A percentile compares a stretch with the other conserved stretches of the same genome.
These are phyloP conservation scores for Calocera cornea DNA, from an alignment of 768 basidiomycete genomes.

Conservation along the genomic window DNA sequence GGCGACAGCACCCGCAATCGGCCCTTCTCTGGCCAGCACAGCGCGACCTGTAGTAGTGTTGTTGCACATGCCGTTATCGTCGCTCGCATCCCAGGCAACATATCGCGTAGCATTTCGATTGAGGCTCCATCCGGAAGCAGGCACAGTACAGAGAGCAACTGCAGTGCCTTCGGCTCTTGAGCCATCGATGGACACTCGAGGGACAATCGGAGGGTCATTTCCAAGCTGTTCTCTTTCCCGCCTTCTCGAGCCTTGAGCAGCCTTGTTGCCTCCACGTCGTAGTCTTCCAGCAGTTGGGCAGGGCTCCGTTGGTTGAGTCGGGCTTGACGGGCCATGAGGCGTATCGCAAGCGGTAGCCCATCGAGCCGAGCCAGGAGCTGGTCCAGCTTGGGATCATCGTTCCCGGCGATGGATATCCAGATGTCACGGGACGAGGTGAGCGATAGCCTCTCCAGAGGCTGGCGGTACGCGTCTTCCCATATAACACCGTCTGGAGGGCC, in stretches of 20 bases:
- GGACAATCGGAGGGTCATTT: not conserved
- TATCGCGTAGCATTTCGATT: not conserved
- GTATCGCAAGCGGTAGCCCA: not conserved
- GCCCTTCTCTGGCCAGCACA: not conserved
- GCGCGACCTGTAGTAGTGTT: not conserved
- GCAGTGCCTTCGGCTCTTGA: not conserved
- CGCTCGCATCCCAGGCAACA: not conserved
- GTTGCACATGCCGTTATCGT: not conserved
- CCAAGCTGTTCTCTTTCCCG: not conserved
- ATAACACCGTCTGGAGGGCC: not conserved
- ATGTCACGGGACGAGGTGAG: slow-evolving; percentile 16
- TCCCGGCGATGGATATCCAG: not conserved
- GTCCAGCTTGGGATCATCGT: not conserved
- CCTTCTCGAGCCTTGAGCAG: not conserved
- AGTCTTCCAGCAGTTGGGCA: not conserved
- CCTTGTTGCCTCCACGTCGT: not conserved
- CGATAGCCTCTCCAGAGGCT: not conserved
- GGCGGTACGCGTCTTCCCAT: not conserved
- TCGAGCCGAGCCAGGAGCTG: not conserved
- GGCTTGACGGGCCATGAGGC: not conserved
- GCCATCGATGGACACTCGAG: not conserved
- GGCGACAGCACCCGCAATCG: not conserved
- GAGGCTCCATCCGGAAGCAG: not conserved
- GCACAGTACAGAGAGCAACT: not conserved
- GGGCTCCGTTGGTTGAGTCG: not conserved